Evolutionary conservation across 306 rosid genomes (phyloP).

Genomic region (Crataegus laevigata): DNA sequence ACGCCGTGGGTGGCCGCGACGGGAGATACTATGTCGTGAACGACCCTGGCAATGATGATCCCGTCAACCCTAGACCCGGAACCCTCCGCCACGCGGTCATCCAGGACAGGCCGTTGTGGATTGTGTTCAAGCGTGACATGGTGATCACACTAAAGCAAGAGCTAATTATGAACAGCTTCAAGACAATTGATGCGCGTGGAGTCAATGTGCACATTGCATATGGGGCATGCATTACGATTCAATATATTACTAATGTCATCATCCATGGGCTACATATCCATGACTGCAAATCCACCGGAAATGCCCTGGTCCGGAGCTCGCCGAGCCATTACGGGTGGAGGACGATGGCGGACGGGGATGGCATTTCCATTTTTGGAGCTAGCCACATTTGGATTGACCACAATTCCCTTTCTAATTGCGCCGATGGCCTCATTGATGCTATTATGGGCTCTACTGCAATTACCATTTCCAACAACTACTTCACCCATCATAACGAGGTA

Average conservation of each 20-base stretch:
- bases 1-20: slow-evolving; percentile 85
- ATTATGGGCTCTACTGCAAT: slow-evolving; percentile 89
- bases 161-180: slow-evolving; percentile 90
- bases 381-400: slow-evolving; percentile 94
- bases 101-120: slow-evolving; percentile 83
- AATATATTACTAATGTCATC: slow-evolving; percentile 73
- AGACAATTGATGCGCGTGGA: slow-evolving; percentile 91
- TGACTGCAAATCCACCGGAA: slow-evolving; percentile 82
- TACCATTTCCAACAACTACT: slow-evolving; percentile 83
- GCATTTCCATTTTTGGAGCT: slow-evolving; percentile 65
- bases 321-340: slow-evolving; percentile 95
- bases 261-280: slow-evolving; percentile 86
- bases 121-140: slow-evolving; percentile 95
- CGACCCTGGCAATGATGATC: slow-evolving; percentile 52
- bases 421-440: slow-evolving; percentile 92
- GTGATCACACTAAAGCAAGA: slow-evolving; percentile 86
- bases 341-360: slow-evolving; percentile 91
- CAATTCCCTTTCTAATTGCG: slow-evolving; percentile 72
- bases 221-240: slow-evolving; percentile 86
- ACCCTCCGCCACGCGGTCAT: slow-evolving; percentile 94
- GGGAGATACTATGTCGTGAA: slow-evolving; percentile 68
- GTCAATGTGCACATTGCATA: slow-evolving; percentile 79
- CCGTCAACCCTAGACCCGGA: slow-evolving; percentile 70
- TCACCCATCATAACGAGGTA: slow-evolving; percentile 94
- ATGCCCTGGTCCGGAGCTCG: slow-evolving; percentile 94